phyloP scores from a whole-genome alignment of 192 early-diverging fungal species.

The Umbelopsis sp. region DNA sequence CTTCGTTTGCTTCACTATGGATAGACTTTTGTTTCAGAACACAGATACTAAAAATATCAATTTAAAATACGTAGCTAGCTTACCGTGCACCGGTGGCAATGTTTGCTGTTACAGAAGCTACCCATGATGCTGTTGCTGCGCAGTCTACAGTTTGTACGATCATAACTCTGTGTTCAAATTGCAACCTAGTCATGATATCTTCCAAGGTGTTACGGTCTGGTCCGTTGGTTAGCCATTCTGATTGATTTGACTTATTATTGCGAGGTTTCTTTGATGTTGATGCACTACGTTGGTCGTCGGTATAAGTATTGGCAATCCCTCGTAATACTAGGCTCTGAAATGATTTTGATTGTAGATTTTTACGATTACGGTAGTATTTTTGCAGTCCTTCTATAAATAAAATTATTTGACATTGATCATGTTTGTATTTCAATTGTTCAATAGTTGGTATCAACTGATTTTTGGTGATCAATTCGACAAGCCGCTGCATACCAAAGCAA shows the following conservation, averaged over 20 bases:
- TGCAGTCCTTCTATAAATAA: conserved; percentile 47
- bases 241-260: neutral
- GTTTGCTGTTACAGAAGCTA: neutral
- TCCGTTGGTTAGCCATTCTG: conserved; percentile 3
- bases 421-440: conserved; percentile 15
- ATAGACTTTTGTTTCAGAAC: neutral
- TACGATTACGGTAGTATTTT: conserved; percentile 32
- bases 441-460: conserved; percentile 26
- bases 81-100: neutral
- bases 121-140: conserved; percentile 1
- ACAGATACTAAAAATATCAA: neutral
- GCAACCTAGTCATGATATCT: conserved; percentile 1
- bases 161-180: neutral
- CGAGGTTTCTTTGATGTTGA: neutral
- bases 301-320: neutral
- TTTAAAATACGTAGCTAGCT: neutral
- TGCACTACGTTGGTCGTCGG: neutral
- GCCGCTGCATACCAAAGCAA: conserved; percentile 27
- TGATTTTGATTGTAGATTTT: conserved; percentile 4
- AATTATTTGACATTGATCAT: conserved; percentile 35
- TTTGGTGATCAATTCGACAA: conserved; percentile 25
- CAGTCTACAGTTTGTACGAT: neutral
- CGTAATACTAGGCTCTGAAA: conserved; percentile 35
- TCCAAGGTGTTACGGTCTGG: conserved; percentile 2
- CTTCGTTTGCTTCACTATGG: neutral